Base-by-base conservation (phyloP, 768 basidiomycete species). In the Leccinum fibrillosum region DNA sequence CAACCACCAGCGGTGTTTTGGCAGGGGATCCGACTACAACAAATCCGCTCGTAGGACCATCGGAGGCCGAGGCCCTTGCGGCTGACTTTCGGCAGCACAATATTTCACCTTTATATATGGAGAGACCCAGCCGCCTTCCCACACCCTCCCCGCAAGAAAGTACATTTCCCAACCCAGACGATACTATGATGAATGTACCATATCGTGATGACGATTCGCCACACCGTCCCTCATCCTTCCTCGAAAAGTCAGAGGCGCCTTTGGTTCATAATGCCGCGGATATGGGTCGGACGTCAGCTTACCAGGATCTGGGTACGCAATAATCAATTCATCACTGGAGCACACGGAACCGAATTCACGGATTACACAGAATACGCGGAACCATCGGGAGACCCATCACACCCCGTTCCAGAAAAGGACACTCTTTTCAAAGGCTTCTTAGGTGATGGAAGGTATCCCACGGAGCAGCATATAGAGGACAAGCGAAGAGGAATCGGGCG, bases 401-500 rank as follows among this genome's bases (percentile, higher is more conserved):
- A 69, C 8, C 49, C 65, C 9, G 55, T 68, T 15, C 59, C 68
- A n/a, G 79, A 80, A 62, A 82, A 82, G 61, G 69, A 69, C 2
- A 72, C 69, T 3, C 73, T 77, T 4, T 72, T 84, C 4, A 66
- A 66, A 9, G 73, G 66, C 49, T 76, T 85, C 35, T 56, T 86
- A n/a, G 74, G 76, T 12, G 65, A 65, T 35, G 82, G 79, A 10
- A 78, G 74, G 57, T 86, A 86, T 57, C 88, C 89, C 5, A 42
- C 89, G 30, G 83, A 90, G 60, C 89, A 95, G 66, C 82, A 88
- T 51, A 94, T 97, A 67, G 89, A 94, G 67, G 81, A 91, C 67
- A 96, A 96, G 78, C 89, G 83, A 69, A 81, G 88, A 30, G 92
- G 93, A 1, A 81, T 96, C 50, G 90, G 89, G 7, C 80, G 90